These are phyloP conservation scores for Iberis amara DNA, from an alignment of 441 rosid species.

Conservation along the genomic window DNA sequence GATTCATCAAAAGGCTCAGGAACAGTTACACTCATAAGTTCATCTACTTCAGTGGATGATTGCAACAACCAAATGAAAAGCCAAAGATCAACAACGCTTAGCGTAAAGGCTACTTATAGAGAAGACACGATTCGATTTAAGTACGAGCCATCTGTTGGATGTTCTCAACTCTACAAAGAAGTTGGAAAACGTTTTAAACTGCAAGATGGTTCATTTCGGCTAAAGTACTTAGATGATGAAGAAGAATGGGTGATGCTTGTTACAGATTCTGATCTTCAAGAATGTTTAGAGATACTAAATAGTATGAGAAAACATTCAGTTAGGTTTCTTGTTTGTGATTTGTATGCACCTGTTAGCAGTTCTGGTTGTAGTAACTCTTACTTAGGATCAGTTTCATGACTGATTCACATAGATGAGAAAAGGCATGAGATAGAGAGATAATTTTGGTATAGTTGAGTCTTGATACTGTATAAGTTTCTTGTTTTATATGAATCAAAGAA, in stretches of 20 bases:
- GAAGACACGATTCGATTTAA: no score
- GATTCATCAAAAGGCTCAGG: no score
- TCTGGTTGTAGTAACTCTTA: conserved; percentile 59
- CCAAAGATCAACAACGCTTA: no score
- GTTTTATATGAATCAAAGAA: no score
- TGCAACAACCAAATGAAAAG: no score
- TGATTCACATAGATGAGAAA: conserved; percentile 8
- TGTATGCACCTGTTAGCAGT: conserved; percentile 51
- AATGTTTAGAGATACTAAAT: conserved; percentile 69
- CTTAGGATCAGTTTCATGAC: background rate
- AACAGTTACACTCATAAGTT: no score
- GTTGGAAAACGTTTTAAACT: conserved; percentile 63
- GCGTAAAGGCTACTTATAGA: no score
- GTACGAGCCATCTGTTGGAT: conserved; percentile 1
- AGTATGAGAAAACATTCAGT: conserved; percentile 42
- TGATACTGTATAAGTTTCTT: background rate
- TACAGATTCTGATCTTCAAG: conserved; percentile 73
- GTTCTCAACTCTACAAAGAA: conserved; percentile 65
- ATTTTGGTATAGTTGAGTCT: conserved; percentile 21
- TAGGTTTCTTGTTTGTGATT: conserved; percentile 68
- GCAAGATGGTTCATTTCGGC: conserved; percentile 62
- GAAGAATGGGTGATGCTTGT: conserved; percentile 89
- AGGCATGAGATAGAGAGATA: conserved; percentile 15
- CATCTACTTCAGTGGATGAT: no score
- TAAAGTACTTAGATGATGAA: conserved; percentile 83